Conservation (phyloP, 495 filamentous ascomycete genomes). For the Tuber borchii region DNA sequence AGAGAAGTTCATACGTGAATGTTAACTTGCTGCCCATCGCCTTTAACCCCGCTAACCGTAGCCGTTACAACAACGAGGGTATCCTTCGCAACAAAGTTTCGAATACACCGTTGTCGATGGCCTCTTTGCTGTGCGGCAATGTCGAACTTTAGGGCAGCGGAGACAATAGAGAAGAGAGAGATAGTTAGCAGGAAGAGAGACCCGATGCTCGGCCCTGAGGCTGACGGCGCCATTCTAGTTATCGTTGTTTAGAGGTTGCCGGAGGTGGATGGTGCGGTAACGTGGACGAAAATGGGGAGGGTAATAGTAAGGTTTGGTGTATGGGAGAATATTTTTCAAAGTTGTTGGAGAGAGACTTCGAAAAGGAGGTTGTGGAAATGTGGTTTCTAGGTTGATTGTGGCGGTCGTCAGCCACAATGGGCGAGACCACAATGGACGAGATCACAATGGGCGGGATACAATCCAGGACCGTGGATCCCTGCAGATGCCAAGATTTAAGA, state of each 20-base stretch:
- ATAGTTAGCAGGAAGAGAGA: constrained; percentile 29
- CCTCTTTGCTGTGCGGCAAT: constrained; percentile 61
- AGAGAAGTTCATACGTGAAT: constrained; percentile 67
- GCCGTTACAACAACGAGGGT: constrained; percentile 98
- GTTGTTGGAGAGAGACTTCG: background rate
- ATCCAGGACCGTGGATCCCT: background rate
- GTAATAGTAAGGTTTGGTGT: background rate
- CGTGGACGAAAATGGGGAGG: background rate
- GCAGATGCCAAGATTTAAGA: background rate
- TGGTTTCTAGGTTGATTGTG: background rate
- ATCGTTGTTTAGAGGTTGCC: background rate
- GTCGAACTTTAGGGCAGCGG: constrained; percentile 87
- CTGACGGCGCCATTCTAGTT: constrained; percentile 19
- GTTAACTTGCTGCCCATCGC: constrained; percentile 88
- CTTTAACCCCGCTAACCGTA: constrained; percentile 72
- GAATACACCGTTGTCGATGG: constrained; percentile 73
- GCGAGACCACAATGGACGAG: too few relatives aligned
- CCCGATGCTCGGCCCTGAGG: constrained; percentile 18
- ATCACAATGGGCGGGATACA: background rate
- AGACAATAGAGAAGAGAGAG: constrained; percentile 53
- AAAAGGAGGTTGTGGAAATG: constrained; percentile 5
- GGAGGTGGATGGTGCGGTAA: background rate
- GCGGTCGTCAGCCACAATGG: background rate
- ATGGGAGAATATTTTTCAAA: background rate
- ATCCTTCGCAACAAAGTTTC: constrained; percentile 90